A percentile compares a stretch with the other conserved stretches of the same genome.
Evolutionary conservation across 2,329 filamentous ascomycete species (phyloP).

Genomic region (Colletotrichum cuscutae): DNA sequence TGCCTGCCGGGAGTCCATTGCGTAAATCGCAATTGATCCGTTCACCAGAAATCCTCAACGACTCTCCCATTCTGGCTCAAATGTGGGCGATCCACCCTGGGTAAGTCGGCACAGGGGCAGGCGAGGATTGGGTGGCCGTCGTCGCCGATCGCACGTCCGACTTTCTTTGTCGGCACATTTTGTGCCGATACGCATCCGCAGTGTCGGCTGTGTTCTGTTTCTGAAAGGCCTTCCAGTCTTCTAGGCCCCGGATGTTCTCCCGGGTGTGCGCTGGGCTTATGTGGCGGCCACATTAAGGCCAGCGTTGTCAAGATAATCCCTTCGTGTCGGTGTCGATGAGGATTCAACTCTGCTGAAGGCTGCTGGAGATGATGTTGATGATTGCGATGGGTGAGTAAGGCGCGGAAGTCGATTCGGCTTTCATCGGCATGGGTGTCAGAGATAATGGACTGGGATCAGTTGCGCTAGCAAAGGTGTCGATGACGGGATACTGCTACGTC

Average conservation of each 20-base stretch:
- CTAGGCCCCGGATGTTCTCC: background rate
- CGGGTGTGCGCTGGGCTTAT: background rate
- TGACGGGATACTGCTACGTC: background rate
- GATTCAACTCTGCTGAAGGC: background rate
- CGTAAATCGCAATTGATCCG: conserved; percentile 1
- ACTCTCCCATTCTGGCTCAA: background rate
- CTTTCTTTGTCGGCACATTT: conserved; percentile 32
- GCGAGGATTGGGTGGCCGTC: conserved; percentile 13
- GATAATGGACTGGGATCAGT: background rate
- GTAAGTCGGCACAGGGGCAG: conserved; percentile 18
- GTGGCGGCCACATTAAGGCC: background rate
- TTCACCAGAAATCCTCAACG: background rate
- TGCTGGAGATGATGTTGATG: background rate
- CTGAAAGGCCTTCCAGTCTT: background rate
- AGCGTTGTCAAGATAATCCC: background rate
- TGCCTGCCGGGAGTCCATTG: conserved; percentile 6
- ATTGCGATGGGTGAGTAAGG: background rate
- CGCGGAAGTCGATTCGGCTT: background rate
- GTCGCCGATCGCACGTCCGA: conserved; percentile 13
- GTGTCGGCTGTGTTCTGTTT: background rate
- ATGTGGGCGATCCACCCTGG: conserved; percentile 16
- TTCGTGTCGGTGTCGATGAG: background rate
- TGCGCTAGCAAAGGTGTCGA: background rate
- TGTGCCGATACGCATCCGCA: conserved; percentile 29
- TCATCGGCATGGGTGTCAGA: background rate